phyloP scores from a whole-genome alignment of 192 early-diverging fungal genomes.

The Paraglomus occultum region DNA sequence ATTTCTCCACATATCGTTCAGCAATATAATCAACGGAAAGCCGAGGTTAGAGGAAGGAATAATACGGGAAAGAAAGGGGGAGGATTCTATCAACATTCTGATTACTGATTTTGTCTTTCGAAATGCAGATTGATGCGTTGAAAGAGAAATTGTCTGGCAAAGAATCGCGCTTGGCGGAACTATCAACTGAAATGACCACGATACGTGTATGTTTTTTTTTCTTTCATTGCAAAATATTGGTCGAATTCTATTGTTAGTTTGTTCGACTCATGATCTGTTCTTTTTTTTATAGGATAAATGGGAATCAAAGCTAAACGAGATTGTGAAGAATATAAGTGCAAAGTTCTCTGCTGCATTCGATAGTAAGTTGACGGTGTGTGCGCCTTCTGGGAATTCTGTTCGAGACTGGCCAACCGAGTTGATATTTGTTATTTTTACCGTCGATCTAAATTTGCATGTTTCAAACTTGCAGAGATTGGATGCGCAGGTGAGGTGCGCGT shows the following conservation, averaged over 20 bases:
- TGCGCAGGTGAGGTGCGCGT: slow-evolving; percentile 75
- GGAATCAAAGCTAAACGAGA: slow-evolving; percentile 58
- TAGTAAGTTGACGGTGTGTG: slow-evolving; percentile 34
- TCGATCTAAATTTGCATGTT: not conserved
- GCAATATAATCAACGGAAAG: slow-evolving; percentile 64
- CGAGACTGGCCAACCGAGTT: not conserved
- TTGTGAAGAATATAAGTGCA: slow-evolving; percentile 64
- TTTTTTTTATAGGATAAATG: slow-evolving; percentile 53
- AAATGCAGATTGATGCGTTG: slow-evolving; percentile 43
- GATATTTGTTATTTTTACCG: not conserved
- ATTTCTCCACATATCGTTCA: slow-evolving; percentile 61
- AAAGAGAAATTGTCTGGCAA: slow-evolving; percentile 40
- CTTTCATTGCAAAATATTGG: too few species aligned
- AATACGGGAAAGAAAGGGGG: not conserved
- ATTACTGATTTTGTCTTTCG: slow-evolving; percentile 2
- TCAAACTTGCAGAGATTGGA: slow-evolving; percentile 54
- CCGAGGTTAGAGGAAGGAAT: slow-evolving; percentile 37
- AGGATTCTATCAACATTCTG: not conserved
- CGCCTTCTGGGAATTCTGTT: not conserved
- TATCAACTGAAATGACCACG: slow-evolving; percentile 37
- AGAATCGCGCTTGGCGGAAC: slow-evolving; percentile 37
- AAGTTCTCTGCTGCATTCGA: slow-evolving; percentile 74
- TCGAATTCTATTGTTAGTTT: not conserved
- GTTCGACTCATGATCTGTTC: not conserved
- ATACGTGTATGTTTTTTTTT: slow-evolving; percentile 33